Base-by-base conservation (phyloP, 1,284 basidiomycete genomes). In the Exobasidium rhododendri region DNA sequence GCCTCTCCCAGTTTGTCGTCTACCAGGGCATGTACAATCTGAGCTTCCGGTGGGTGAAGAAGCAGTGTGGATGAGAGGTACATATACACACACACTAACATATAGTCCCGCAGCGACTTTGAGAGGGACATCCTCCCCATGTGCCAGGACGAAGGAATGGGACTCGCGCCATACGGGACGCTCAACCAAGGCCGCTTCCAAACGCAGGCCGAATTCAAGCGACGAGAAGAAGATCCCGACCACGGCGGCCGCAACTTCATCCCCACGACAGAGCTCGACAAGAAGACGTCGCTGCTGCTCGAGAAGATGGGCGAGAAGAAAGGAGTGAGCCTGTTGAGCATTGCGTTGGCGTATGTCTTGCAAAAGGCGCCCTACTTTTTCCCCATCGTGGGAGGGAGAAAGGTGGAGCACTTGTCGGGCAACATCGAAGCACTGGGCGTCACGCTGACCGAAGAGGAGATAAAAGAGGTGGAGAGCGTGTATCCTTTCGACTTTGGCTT, bases 121-220 rank as follows among this genome's bases (percentile, higher is more conserved):
- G 86, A 86, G 78, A 81, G 85, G 13, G 85, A 87, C n/a, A 84
- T 87, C 65, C 82, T 87, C 55, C 85, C 85, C 4, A 86, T 87
- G 85, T 80, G 76, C 53, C 79, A 80, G 31, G 70, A 65, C 59
- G 82, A 83, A 56, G 82, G 83, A 55, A 80, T 83, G 81, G 82
- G 83, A 0, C 75, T 86, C 0, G 82, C 83, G 0, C 84, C 84
- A 0, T 86, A 83, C 83, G 82, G 82, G 45, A 84, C 85, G 0
- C 77, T 87, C 13, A 84, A 81, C 0, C 80, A 69, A 22, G 83
- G 83, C 0, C 82, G 82, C 13, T 80, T 87, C 59, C 81, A 73
- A 52, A 69, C 70, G 1, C 69, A 50, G 20, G 24, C 22, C 7
- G 47, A 50, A 50, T 26, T 50, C 20, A 50, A 50, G 22, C 24